Conservation (phyloP, 2,329 filamentous ascomycete genomes). For the Emericellopsis atlantica region DNA sequence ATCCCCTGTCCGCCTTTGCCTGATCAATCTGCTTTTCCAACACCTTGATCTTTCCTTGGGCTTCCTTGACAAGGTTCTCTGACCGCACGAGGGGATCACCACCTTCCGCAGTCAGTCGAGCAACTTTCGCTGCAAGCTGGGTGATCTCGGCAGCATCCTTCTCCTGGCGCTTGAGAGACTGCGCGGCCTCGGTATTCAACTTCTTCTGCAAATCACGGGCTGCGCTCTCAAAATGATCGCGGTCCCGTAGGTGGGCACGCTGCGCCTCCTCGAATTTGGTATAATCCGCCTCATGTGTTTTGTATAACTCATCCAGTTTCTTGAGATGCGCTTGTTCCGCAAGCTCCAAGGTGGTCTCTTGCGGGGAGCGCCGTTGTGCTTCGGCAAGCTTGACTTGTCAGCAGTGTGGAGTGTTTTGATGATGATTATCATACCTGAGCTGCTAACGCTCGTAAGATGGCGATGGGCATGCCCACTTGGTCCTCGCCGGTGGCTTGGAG, state of each 20-base stretch:
- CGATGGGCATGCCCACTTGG: constrained; percentile 14
- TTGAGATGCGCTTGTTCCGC: constrained; percentile 25
- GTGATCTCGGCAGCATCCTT: constrained; percentile 11
- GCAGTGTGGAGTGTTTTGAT: neutral
- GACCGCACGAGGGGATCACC: constrained; percentile 13
- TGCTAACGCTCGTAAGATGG: constrained; percentile 23
- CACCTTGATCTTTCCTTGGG: constrained; percentile 21
- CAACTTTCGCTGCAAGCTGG: constrained; percentile 20
- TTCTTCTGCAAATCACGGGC: constrained; percentile 23
- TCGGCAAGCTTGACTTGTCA: no score
- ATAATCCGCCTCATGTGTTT: constrained; percentile 30
- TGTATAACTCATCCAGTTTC: constrained; percentile 29
- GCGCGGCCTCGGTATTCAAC: constrained; percentile 20
- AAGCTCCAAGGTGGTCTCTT: no score
- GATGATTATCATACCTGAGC: constrained; percentile 17
- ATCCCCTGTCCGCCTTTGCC: constrained; percentile 38
- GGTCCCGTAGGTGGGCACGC: constrained; percentile 37
- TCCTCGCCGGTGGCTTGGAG: constrained; percentile 6
- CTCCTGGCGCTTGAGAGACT: constrained; percentile 15
- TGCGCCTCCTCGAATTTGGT: constrained; percentile 31
- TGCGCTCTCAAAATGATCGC: constrained; percentile 32
- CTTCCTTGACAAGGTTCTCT: constrained; percentile 21
- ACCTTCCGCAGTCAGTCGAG: constrained; percentile 14
- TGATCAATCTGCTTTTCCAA: constrained; percentile 27
- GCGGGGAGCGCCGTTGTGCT: no score